Base-by-base conservation (phyloP, 768 basidiomycete species). In the Kwoniella sp. region DNA sequence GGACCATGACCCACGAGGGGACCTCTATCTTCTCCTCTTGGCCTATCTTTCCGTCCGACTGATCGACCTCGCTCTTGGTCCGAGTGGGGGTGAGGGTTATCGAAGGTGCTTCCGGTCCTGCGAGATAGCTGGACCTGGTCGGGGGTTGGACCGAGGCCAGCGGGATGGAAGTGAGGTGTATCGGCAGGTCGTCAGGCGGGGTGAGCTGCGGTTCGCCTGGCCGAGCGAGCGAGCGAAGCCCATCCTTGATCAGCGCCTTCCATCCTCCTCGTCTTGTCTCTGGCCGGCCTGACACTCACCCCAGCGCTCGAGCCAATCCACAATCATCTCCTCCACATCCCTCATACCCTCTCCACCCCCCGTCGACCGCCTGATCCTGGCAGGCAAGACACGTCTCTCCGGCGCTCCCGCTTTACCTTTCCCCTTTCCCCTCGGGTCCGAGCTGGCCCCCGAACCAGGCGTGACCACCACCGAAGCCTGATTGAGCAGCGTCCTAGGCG, bases 301-400 rank as follows among this genome's bases (percentile, higher is more conserved):
- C 82, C 82, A 75, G 22, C 72, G 57, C 45, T 83, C 82, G 64
- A 85, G 80, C 57, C 84, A 85, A 62, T 90, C 88, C 58, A 89
- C 74, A 71, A 92, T 87, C 82, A 88, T 84, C 48, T 83, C 63
- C 77, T 92, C 89, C 15, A 84, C 79, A 70, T 88, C 86, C 69
- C 84, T 83, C 55, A 76, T 84, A 50, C 89, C 87, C 44, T 69
- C 67, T 38, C 87, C 81, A 29, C 87, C 87, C 23, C 66, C 67
- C 14, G 87, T 87, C 49, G 87, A 85, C 50, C 89, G 81, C 62
- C 87, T 80, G 50, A 85, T 81, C 63, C 89, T 82, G 73, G 87
- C 81, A 36, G 89, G 89, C 50, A 89, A 77, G 37, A 89, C 84
- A 72, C 89, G 84, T 76, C 85, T 86, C 45, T 45, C 57, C n/a